Conservation (phyloP, 1,139 yeast genomes). For the Hansenula sp. region DNA sequence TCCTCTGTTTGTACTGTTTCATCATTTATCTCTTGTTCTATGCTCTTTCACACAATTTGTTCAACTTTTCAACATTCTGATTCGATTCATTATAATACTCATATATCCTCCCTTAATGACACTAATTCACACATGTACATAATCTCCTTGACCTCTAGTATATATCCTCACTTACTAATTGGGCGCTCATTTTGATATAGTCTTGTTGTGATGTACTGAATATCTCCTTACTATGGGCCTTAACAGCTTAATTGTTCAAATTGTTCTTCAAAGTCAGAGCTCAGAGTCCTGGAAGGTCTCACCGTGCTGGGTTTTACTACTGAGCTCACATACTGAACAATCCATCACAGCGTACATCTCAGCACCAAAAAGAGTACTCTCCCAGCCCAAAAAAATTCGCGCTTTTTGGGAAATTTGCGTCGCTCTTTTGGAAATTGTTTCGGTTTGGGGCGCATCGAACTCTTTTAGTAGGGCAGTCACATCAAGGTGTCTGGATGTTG, state of each 20-base stretch:
- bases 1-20: no score
- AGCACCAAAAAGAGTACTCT: neutral
- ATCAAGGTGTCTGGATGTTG: neutral
- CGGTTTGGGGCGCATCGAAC: neutral
- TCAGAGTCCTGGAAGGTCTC: neutral
- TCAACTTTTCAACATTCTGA: neutral
- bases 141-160: neutral
- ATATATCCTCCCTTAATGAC: no score
- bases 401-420: neutral
- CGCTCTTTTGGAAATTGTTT: neutral
- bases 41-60: neutral
- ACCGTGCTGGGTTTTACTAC: neutral
- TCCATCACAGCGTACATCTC: neutral
- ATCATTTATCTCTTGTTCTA: no score
- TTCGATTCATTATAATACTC: neutral
- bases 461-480: neutral
- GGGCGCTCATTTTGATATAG: conserved; percentile 25
- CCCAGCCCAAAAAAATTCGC: neutral
- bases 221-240: neutral
- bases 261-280: conserved; percentile 1
- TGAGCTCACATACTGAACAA: neutral
- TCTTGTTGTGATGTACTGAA: conserved; percentile 10
- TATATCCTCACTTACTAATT: conserved; percentile 21
- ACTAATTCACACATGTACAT: neutral
- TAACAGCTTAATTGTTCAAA: conserved; percentile 1